Conservation (phyloP, 192 early-diverging fungal genomes). For the Linnemannia zychae region DNA sequence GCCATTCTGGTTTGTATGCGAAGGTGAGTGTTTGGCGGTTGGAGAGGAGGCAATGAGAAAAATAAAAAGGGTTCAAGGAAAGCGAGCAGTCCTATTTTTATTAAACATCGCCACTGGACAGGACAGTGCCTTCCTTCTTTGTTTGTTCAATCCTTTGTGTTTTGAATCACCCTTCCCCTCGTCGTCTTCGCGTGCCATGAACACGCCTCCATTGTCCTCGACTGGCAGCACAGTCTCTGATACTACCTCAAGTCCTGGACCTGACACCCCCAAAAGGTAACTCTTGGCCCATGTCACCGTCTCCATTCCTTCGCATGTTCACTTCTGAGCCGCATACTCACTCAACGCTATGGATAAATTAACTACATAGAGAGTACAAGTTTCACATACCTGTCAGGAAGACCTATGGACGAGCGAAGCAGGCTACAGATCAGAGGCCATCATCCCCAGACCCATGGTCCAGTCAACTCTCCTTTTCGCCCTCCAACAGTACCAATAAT, state of each 20-base stretch:
- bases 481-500: not conserved
- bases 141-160: not conserved
- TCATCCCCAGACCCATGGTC: constrained; percentile 28
- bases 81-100: too few species aligned
- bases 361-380: constrained; percentile 33
- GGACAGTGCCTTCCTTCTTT: not conserved
- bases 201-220: constrained; percentile 20
- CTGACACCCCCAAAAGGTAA: constrained; percentile 22
- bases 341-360: not conserved
- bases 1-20: constrained; percentile 6
- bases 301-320: not conserved
- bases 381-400: constrained; percentile 30
- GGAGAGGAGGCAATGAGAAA: not conserved
- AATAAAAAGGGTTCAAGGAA: not conserved
- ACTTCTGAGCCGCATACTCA: not conserved
- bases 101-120: too few species aligned
- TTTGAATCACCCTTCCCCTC: not conserved
- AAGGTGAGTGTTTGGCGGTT: not conserved
- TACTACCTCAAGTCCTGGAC: constrained; percentile 1
- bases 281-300: not conserved
- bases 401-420: constrained; percentile 40
- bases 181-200: constrained; percentile 9
- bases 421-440: not conserved
- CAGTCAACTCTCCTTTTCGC: not conserved
- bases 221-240: not conserved